Conservation (phyloP, 1,284 basidiomycete genomes). For the Moesziomyces sp. region DNA sequence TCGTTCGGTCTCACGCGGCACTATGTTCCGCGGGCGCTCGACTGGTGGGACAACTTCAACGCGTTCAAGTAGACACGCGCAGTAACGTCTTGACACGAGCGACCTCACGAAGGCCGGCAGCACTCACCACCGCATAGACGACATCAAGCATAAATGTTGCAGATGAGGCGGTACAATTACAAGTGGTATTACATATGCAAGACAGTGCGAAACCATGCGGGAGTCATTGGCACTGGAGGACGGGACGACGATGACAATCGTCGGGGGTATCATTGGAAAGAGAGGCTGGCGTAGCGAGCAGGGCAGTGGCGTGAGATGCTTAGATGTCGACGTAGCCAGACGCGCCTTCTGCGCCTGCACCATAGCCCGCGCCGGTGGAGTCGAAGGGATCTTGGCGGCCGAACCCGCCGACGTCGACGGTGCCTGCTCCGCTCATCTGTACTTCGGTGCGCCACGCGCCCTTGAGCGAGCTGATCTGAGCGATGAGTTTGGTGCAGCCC, state of each 20-base stretch:
- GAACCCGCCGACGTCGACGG: slow-evolving; percentile 38
- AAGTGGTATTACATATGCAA: slow-evolving; percentile 27
- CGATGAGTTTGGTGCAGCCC: slow-evolving; percentile 85
- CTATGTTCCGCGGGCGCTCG: slow-evolving; percentile 11
- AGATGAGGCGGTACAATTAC: slow-evolving; percentile 22
- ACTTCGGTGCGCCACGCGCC: slow-evolving; percentile 71
- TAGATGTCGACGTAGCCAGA: slow-evolving; percentile 54
- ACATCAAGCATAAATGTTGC: neutral
- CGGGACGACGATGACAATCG: neutral
- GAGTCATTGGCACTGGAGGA: neutral
- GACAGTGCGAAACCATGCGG: slow-evolving; percentile 3
- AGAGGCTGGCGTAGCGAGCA: neutral
- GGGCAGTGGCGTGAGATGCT: neutral
- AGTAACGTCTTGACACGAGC: no score
- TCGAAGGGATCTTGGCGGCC: slow-evolving; percentile 39
- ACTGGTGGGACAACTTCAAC: slow-evolving; percentile 20
- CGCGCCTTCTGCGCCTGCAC: slow-evolving; percentile 22
- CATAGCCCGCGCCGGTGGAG: slow-evolving; percentile 29
- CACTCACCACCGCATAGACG: neutral
- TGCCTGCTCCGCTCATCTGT: slow-evolving; percentile 61
- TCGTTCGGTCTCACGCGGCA: slow-evolving; percentile 8
- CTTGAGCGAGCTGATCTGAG: slow-evolving; percentile 73
- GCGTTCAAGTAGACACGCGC: slow-evolving; percentile 1
- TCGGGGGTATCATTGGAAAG: slow-evolving; percentile 30
- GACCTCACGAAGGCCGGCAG: no score